These are phyloP conservation scores for Torrubiellomyces zombiae DNA, from an alignment of 2,329 filamentous ascomycete species.

Conservation along the genomic window DNA sequence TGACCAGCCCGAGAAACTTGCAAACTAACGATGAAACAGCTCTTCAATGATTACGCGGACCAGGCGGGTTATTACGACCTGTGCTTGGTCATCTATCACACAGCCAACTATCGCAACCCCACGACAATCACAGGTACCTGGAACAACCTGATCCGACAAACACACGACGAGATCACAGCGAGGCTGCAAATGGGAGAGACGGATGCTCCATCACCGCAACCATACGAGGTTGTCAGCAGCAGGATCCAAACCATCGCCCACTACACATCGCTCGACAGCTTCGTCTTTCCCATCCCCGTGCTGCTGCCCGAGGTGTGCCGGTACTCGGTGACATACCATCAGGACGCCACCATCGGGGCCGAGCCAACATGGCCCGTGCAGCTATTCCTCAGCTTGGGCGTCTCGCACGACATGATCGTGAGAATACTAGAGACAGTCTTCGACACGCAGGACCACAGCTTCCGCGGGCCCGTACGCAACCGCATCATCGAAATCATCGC, in stretches of 20 bases:
- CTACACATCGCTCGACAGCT: constrained; percentile 46
- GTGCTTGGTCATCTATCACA: constrained; percentile 80
- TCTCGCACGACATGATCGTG: constrained; percentile 38
- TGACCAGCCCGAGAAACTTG: no score
- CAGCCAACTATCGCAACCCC: constrained; percentile 77
- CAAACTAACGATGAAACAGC: constrained; percentile 26
- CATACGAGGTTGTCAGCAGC: constrained; percentile 54
- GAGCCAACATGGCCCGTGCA: constrained; percentile 40
- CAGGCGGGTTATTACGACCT: constrained; percentile 87
- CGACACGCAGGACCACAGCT: constrained; percentile 41
- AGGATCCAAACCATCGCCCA: constrained; percentile 49
- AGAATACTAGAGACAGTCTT: constrained; percentile 40
- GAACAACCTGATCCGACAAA: constrained; percentile 61
- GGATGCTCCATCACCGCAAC: constrained; percentile 26
- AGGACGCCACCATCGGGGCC: constrained; percentile 40
- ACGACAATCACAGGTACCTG: constrained; percentile 74
- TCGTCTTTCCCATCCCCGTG: constrained; percentile 46
- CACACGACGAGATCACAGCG: constrained; percentile 40
- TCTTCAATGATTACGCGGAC: constrained; percentile 89
- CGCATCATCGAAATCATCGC: constrained; percentile 38
- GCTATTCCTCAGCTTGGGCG: constrained; percentile 37
- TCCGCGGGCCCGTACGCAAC: constrained; percentile 31
- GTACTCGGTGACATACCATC: constrained; percentile 41
- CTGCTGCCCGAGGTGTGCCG: constrained; percentile 46
- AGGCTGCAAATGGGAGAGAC: constrained; percentile 24